Conservation (phyloP, 2,329 filamentous ascomycete species). For the Aspergillus ustus region DNA sequence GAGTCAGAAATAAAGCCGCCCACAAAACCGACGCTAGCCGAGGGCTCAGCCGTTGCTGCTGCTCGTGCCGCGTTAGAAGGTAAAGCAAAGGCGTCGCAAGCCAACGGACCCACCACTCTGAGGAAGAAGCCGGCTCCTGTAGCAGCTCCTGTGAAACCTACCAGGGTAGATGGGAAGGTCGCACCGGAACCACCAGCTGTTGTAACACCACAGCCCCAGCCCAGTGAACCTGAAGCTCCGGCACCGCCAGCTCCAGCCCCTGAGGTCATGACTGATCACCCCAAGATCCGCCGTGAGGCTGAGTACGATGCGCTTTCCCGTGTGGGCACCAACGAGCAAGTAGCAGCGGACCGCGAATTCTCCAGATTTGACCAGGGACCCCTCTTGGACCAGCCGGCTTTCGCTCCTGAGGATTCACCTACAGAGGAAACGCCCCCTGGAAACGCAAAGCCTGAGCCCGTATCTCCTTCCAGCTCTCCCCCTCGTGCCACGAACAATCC, state of each 20-base stretch:
- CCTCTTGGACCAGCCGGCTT: slow-evolving; percentile 82
- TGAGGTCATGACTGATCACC: slow-evolving; percentile 32
- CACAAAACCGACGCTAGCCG: slow-evolving; percentile 39
- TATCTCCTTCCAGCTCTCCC: slow-evolving; percentile 3
- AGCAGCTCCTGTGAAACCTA: slow-evolving; percentile 14
- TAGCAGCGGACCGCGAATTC: slow-evolving; percentile 56
- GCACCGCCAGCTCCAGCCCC: slow-evolving; percentile 19
- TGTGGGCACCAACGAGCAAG: slow-evolving; percentile 58
- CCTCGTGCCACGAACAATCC: slow-evolving; percentile 14
- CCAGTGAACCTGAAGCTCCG: slow-evolving; percentile 32
- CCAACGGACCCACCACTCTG: slow-evolving; percentile 32
- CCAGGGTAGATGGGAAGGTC: slow-evolving; percentile 16
- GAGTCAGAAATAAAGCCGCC: slow-evolving; percentile 30
- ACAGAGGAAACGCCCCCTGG: slow-evolving; percentile 26
- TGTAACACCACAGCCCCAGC: slow-evolving; percentile 22
- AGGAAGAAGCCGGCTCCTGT: slow-evolving; percentile 42
- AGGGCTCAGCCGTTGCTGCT: slow-evolving; percentile 46
- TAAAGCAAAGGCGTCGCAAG: slow-evolving; percentile 40
- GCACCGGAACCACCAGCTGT: slow-evolving; percentile 11
- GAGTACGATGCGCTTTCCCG: slow-evolving; percentile 63
- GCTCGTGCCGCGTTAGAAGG: slow-evolving; percentile 49
- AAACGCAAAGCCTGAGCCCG: slow-evolving; percentile 19
- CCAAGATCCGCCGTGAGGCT: slow-evolving; percentile 54
- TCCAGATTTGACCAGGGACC: slow-evolving; percentile 86
- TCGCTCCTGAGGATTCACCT: slow-evolving; percentile 63